phyloP scores from a whole-genome alignment of 768 basidiomycete genomes.

The Leccinum subtestaceum region DNA sequence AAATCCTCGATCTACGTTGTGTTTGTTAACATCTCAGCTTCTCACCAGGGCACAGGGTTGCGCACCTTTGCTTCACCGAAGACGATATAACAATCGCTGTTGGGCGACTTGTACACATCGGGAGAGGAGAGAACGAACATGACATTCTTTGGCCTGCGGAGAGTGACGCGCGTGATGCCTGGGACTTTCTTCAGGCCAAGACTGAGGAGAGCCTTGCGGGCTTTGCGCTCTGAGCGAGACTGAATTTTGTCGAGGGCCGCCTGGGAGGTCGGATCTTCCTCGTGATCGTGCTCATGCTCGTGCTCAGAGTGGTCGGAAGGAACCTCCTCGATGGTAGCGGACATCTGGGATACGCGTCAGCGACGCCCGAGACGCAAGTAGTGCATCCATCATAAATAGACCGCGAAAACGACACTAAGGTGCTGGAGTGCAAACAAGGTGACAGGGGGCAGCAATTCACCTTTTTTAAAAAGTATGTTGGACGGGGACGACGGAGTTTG shows the following conservation, averaged over 20 bases:
- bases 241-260: slow-evolving; percentile 91
- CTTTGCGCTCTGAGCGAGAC: slow-evolving; percentile 92
- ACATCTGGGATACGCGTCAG: slow-evolving; percentile 51
- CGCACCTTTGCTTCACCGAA: slow-evolving; percentile 93
- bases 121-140: slow-evolving; percentile 91
- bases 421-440: not conserved
- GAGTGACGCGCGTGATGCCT: slow-evolving; percentile 91
- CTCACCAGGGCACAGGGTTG: slow-evolving; percentile 12
- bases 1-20: slow-evolving; percentile 74
- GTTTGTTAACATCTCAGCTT: not conserved
- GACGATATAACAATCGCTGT: slow-evolving; percentile 98
- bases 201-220: slow-evolving; percentile 86
- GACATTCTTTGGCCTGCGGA: slow-evolving; percentile 94
- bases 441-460: slow-evolving; percentile 9
- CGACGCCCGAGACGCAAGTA: slow-evolving; percentile 26
- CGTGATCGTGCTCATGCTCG: slow-evolving; percentile 67
- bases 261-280: slow-evolving; percentile 82
- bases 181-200: slow-evolving; percentile 92
- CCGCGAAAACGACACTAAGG: not conserved
- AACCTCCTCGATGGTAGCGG: slow-evolving; percentile 77
- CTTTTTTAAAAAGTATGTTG: slow-evolving; percentile 16
- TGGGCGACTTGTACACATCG: slow-evolving; percentile 96
- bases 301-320: slow-evolving; percentile 77
- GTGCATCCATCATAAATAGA: slow-evolving; percentile 30
- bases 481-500: slow-evolving; percentile 20